Evolutionary conservation across 148 eudicot genomes (phyloP).

Genomic region (Camellia granthamiana): DNA sequence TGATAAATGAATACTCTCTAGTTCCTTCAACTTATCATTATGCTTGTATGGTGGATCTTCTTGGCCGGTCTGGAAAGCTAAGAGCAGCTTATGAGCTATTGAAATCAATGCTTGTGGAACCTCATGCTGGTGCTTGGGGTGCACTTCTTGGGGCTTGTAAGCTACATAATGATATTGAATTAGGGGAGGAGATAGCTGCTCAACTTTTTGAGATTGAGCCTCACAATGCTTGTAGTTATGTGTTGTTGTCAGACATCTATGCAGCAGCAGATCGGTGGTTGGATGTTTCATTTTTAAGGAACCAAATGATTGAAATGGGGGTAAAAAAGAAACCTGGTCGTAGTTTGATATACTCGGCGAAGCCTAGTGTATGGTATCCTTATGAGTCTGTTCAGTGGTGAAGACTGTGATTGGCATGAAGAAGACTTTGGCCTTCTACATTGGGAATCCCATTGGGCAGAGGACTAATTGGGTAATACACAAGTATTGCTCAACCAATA

Average conservation of each 20-base stretch:
- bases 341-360: conserved; percentile 33
- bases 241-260: conserved; percentile 57
- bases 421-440: no score
- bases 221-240: conserved; percentile 46
- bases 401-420: no score
- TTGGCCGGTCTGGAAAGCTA: conserved; percentile 57
- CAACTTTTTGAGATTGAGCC: conserved; percentile 57
- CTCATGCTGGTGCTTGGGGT: conserved; percentile 68
- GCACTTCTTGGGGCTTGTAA: conserved; percentile 75
- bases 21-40: conserved; percentile 59
- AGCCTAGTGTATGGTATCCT: neutral
- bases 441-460: no score
- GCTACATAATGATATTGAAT: conserved; percentile 40
- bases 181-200: conserved; percentile 50
- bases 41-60: conserved; percentile 66
- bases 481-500: no score
- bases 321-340: conserved; percentile 44
- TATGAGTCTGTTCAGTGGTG: no score
- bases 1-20: conserved; percentile 41
- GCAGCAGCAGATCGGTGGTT: conserved; percentile 65
- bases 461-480: no score
- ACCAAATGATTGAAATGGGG: conserved; percentile 45
- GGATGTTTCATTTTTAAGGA: conserved; percentile 48
- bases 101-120: conserved; percentile 45
- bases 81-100: conserved; percentile 57